These are phyloP conservation scores for Tephrocybe sp. DNA, from an alignment of 768 basidiomycete species.

Conservation along the genomic window DNA sequence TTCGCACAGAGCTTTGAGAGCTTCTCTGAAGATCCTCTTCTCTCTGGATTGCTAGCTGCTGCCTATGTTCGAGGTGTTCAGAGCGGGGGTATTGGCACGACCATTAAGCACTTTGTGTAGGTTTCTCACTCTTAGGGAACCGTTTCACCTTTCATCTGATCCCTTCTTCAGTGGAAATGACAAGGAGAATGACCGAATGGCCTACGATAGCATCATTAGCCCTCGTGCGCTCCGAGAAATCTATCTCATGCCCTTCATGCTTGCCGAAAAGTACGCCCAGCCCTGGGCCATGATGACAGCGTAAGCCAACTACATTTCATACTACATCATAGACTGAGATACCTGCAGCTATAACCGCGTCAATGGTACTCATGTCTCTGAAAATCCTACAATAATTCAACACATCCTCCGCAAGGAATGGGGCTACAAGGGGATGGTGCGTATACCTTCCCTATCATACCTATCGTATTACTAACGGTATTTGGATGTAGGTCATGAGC, in stretches of 20 bases:
- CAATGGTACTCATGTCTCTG: slow-evolving; percentile 71
- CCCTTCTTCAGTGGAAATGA: slow-evolving; percentile 58
- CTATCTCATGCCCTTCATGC: slow-evolving; percentile 75
- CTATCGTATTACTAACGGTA: background rate
- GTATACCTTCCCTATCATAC: slow-evolving; percentile 9
- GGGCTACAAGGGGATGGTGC: slow-evolving; percentile 62
- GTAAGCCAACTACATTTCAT: slow-evolving; percentile 33
- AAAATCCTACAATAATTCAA: slow-evolving; percentile 56
- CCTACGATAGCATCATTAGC: slow-evolving; percentile 62
- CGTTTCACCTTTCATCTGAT: background rate
- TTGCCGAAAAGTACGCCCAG: slow-evolving; percentile 61
- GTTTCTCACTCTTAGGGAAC: slow-evolving; percentile 9
- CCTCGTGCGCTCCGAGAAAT: slow-evolving; percentile 70
- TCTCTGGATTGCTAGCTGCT: slow-evolving; percentile 68
- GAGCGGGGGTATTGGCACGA: slow-evolving; percentile 67
- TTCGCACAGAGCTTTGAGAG: slow-evolving; percentile 62
- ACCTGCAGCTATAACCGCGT: slow-evolving; percentile 63
- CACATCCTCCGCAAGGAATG: slow-evolving; percentile 68
- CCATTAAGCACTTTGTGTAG: slow-evolving; percentile 85
- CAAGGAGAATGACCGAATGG: slow-evolving; percentile 76
- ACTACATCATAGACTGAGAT: background rate
- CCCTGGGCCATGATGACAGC: slow-evolving; percentile 75
- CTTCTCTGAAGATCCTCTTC: slow-evolving; percentile 75
- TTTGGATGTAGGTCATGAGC: slow-evolving; percentile 55
- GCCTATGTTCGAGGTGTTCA: slow-evolving; percentile 80